phyloP scores from a whole-genome alignment of 768 basidiomycete genomes.

The Phlebiopsis gigantea region DNA sequence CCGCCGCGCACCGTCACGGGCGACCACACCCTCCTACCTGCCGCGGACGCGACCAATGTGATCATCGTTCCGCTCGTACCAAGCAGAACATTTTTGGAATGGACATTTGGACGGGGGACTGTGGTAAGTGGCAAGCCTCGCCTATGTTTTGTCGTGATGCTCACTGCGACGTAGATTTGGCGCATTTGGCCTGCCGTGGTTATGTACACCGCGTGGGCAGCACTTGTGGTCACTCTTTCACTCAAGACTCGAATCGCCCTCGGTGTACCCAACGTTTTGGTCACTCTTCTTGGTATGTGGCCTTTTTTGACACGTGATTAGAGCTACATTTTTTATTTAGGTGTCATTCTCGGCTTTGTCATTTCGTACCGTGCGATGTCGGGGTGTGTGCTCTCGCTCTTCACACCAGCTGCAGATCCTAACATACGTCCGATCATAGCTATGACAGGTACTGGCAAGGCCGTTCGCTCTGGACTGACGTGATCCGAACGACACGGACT shows the following conservation, averaged over 20 bases:
- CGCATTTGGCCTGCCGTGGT: conserved; percentile 64
- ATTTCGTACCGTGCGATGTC: conserved; percentile 61
- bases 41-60: not conserved
- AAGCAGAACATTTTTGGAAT: conserved; percentile 1
- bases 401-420: not conserved
- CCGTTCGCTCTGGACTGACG: conserved; percentile 49
- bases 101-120: conserved; percentile 5
- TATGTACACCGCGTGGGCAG: conserved; percentile 55
- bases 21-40: not conserved
- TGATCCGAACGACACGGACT: conserved; percentile 45
- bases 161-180: conserved; percentile 36
- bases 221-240: conserved; percentile 40
- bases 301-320: not conserved
- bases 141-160: too few species aligned
- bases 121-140: conserved; percentile 3
- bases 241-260: conserved; percentile 34
- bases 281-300: conserved; percentile 51
- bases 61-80: conserved; percentile 4
- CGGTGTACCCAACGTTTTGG: conserved; percentile 49
- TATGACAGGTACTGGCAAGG: conserved; percentile 64
- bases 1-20: not conserved
- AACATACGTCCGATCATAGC: conserved; percentile 21
- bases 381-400: conserved; percentile 33
- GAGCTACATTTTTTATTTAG: conserved; percentile 16
- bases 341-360: conserved; percentile 53